A percentile compares a stretch with the other conserved stretches of the same genome.
Evolutionary conservation across 1,139 yeast genomes (phyloP).

Genomic region (Scheffersomyces quercinus): DNA sequence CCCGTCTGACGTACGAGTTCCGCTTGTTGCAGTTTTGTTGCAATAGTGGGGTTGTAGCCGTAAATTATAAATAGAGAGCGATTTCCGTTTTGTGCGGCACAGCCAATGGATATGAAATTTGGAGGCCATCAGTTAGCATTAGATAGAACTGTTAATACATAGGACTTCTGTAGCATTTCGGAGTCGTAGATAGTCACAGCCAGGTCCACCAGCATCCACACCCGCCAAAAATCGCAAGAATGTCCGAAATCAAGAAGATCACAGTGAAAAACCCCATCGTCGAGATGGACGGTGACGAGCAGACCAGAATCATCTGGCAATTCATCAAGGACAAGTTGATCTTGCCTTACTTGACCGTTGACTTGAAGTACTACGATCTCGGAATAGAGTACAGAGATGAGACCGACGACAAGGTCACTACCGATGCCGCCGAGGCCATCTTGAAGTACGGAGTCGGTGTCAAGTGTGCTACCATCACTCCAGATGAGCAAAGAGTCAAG

Average conservation of each 20-base stretch:
- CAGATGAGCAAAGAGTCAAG: constrained; percentile 78
- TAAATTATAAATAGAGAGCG: too few relatives aligned
- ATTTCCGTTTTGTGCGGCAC: too few relatives aligned
- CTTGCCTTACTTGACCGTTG: constrained; percentile 69
- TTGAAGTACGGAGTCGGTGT: constrained; percentile 77
- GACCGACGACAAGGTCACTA: constrained; percentile 71
- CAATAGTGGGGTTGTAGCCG: too few relatives aligned
- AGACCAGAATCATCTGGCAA: constrained; percentile 85
- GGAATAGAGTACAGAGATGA: constrained; percentile 70
- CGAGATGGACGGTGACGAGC: constrained; percentile 84
- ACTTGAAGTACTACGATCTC: constrained; percentile 73
- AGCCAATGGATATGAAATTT: too few relatives aligned
- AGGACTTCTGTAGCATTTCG: too few relatives aligned
- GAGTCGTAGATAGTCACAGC: too few relatives aligned
- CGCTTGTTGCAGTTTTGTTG: too few relatives aligned
- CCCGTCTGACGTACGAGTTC: too few relatives aligned
- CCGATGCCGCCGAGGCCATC: constrained; percentile 77
- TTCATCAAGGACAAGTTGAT: constrained; percentile 69
- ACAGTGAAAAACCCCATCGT: constrained; percentile 72
- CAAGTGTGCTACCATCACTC: constrained; percentile 85
- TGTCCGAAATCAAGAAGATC: constrained; percentile 45
- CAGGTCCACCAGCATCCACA: too few relatives aligned
- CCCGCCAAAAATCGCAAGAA: too few relatives aligned
- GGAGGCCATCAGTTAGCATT: too few relatives aligned
- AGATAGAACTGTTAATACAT: too few relatives aligned